Evolutionary conservation across 2,329 filamentous ascomycete genomes (phyloP).

Genomic region (Alternaria panax): DNA sequence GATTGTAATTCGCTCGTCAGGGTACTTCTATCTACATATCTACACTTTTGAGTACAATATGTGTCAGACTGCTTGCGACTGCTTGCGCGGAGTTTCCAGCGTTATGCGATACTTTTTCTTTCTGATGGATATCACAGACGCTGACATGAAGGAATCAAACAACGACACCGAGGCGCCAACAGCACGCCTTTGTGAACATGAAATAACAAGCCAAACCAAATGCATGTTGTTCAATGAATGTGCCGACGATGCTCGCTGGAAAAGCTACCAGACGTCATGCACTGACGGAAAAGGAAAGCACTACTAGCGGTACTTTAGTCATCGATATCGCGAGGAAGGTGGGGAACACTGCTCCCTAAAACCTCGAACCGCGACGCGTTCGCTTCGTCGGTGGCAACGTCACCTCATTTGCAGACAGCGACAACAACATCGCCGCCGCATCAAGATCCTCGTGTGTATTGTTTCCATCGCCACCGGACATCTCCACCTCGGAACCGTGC

Average conservation of each 20-base stretch:
- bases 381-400: conserved; percentile 37
- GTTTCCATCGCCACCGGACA: conserved; percentile 9
- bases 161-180: conserved; percentile 8
- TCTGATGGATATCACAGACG: conserved; percentile 24
- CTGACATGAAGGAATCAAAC: conserved; percentile 13
- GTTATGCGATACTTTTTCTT: conserved; percentile 8
- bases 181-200: not conserved
- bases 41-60: conserved; percentile 14
- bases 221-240: not conserved
- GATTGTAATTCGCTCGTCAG: not conserved
- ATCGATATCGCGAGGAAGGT: not conserved
- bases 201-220: not conserved
- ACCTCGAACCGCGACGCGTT: conserved; percentile 38
- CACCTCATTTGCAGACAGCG: conserved; percentile 36
- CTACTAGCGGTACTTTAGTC: conserved; percentile 8
- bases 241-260: conserved; percentile 20
- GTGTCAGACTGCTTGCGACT: not conserved
- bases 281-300: conserved; percentile 15
- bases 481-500: not conserved
- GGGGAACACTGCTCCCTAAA: conserved; percentile 18
- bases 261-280: conserved; percentile 9
- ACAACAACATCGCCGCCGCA: conserved; percentile 48
- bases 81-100: not conserved
- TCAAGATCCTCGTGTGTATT: conserved; percentile 36
- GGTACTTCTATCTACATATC: conserved; percentile 3